These are phyloP conservation scores for Solanum tarijense DNA, from an alignment of 257 asterid species.

Conservation along the genomic window DNA sequence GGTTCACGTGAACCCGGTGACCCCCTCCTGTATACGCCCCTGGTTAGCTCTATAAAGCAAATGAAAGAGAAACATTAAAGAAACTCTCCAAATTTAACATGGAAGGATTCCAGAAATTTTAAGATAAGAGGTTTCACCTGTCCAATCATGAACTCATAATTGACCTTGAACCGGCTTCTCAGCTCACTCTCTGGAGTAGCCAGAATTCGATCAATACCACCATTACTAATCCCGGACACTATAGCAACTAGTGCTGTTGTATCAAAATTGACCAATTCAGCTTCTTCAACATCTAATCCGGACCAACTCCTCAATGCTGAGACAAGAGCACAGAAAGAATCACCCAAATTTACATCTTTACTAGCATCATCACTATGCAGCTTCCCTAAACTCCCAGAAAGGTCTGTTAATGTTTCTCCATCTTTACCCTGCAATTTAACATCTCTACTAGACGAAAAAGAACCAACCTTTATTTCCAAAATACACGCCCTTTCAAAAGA, in stretches of 20 bases:
- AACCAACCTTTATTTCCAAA: conserved; percentile 30
- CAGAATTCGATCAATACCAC: conserved; percentile 41
- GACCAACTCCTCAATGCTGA: conserved; percentile 43
- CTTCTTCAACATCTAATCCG: background rate
- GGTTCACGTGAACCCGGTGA: too few relatives aligned
- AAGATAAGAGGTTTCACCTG: conserved; percentile 36
- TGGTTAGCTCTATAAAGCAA: background rate
- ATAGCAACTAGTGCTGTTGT: conserved; percentile 82
- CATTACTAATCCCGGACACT: conserved; percentile 87
- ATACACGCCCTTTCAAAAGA: conserved; percentile 46
- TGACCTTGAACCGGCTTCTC: conserved; percentile 70
- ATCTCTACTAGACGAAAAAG: background rate
- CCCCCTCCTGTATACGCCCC: too few relatives aligned
- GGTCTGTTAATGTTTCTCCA: background rate
- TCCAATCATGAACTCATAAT: conserved; percentile 67
- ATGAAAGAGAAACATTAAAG: background rate
- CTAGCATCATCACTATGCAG: background rate
- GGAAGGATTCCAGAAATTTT: background rate
- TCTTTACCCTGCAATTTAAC: background rate
- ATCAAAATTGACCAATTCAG: conserved; percentile 71
- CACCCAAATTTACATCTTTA: conserved; percentile 24
- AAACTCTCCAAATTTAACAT: background rate
- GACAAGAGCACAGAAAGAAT: conserved; percentile 42
- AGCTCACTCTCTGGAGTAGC: conserved; percentile 54
- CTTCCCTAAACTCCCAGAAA: background rate